Conservation (phyloP, 805 yeast genomes). For the Hanseniaspora thailandica region DNA sequence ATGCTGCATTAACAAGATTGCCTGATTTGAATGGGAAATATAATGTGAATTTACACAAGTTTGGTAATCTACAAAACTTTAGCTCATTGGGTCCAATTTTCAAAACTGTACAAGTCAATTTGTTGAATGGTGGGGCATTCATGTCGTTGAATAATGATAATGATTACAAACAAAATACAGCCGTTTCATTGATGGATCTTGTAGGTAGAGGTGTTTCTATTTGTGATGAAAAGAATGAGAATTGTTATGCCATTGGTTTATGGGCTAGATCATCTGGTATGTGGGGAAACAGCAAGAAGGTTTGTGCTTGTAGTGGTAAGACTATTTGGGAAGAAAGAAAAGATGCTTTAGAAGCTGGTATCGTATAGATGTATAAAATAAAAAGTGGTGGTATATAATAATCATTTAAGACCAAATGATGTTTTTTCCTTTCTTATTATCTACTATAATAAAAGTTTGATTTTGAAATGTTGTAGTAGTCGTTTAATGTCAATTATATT, state of each 20-base stretch:
- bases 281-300: constrained; percentile 90
- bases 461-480: not conserved
- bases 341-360: constrained; percentile 44
- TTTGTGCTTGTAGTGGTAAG: constrained; percentile 90
- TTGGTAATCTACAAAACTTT: constrained; percentile 10
- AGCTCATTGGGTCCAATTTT: constrained; percentile 2
- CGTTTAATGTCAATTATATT: not conserved
- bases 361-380: constrained; percentile 13
- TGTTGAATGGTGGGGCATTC: constrained; percentile 12
- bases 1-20: constrained; percentile 16
- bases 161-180: not conserved
- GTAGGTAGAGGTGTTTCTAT: constrained; percentile 53
- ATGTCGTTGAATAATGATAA: constrained; percentile 7
- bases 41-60: constrained; percentile 4
- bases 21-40: constrained; percentile 18
- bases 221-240: constrained; percentile 36
- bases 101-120: not conserved
- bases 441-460: too few species aligned
- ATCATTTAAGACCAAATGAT: too few species aligned
- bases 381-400: not conserved
- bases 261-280: constrained; percentile 87
- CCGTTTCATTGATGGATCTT: constrained; percentile 39
- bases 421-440: not conserved
- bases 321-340: constrained; percentile 89
- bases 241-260: constrained; percentile 53